Conservation (phyloP, 768 basidiomycete species). For the Amanita subjunquillea region DNA sequence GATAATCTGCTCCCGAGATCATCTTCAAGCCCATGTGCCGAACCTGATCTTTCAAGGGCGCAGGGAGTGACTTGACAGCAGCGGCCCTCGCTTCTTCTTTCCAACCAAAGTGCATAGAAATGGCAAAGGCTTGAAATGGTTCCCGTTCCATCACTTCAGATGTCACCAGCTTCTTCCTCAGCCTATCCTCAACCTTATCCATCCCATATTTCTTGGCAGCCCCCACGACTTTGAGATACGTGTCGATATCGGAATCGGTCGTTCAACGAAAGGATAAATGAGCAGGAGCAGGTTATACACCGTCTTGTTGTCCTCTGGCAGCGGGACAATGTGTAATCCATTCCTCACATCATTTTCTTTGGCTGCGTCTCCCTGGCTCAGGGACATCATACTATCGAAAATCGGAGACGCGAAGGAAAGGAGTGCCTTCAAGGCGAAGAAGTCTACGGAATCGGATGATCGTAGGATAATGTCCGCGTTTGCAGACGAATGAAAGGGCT, state of each 20-base stretch:
- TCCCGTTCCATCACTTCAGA: not conserved
- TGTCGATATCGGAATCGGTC: too few relatives aligned
- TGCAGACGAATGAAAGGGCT: not conserved
- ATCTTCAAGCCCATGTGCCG: too few relatives aligned
- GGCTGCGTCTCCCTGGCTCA: too few relatives aligned
- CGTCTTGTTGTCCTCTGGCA: constrained; percentile 8
- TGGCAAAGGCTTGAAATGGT: constrained; percentile 1
- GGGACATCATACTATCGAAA: constrained; percentile 15
- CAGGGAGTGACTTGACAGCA: too few relatives aligned
- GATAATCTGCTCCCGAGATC: too few relatives aligned
- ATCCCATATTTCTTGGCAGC: constrained; percentile 20
- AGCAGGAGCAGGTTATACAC: constrained; percentile 8
- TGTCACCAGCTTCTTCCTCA: constrained; percentile 11
- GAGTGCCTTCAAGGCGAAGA: constrained; percentile 13
- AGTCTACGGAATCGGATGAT: constrained; percentile 19
- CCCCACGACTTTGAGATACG: constrained; percentile 16
- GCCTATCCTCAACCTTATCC: constrained; percentile 16
- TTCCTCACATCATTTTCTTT: not conserved
- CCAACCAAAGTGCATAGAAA: not conserved
- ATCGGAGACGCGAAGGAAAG: constrained; percentile 18
- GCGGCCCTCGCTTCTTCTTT: not conserved
- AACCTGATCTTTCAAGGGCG: too few relatives aligned
- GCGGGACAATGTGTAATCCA: constrained; percentile 2
- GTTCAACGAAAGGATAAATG: constrained; percentile 1
- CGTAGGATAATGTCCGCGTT: constrained; percentile 16